Evolutionary conservation across 1,284 basidiomycete species (phyloP).

Genomic region (Ganoderma resinaceum): DNA sequence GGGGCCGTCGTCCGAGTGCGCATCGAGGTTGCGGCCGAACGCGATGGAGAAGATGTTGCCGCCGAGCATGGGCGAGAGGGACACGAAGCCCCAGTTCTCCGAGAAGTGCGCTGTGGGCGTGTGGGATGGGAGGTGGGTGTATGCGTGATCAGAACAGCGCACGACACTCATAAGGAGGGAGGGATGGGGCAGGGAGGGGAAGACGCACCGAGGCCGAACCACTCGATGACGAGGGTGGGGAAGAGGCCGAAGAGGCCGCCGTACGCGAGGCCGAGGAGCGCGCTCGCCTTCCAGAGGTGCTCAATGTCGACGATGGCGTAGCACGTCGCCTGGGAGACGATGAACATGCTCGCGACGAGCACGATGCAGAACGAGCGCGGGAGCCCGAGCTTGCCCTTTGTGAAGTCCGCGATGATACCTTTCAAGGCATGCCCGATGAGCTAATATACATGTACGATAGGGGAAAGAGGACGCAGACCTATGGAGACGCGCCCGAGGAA

Average conservation of each 20-base stretch:
- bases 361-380: constrained; percentile 79
- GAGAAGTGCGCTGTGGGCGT: constrained; percentile 69
- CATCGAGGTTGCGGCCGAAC: constrained; percentile 83
- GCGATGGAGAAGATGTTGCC: constrained; percentile 87
- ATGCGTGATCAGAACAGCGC: not conserved
- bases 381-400: constrained; percentile 62
- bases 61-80: constrained; percentile 79
- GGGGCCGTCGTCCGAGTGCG: constrained; percentile 53
- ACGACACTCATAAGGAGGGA: too few species aligned
- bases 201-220: constrained; percentile 72
- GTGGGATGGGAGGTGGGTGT: not conserved
- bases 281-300: constrained; percentile 80
- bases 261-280: constrained; percentile 76
- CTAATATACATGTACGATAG: not conserved
- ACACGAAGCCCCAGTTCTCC: constrained; percentile 88
- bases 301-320: constrained; percentile 64
- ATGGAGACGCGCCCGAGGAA: constrained; percentile 83
- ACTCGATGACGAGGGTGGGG: constrained; percentile 83
- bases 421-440: not conserved
- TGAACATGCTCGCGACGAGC: constrained; percentile 70
- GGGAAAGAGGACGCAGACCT: constrained; percentile 48
- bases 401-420: constrained; percentile 80
- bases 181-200: too few species aligned
- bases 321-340: constrained; percentile 72
- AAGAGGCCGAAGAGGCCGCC: constrained; percentile 81